Base-by-base conservation (phyloP, 2,329 filamentous ascomycete species). In the Colletotrichum sp. region DNA sequence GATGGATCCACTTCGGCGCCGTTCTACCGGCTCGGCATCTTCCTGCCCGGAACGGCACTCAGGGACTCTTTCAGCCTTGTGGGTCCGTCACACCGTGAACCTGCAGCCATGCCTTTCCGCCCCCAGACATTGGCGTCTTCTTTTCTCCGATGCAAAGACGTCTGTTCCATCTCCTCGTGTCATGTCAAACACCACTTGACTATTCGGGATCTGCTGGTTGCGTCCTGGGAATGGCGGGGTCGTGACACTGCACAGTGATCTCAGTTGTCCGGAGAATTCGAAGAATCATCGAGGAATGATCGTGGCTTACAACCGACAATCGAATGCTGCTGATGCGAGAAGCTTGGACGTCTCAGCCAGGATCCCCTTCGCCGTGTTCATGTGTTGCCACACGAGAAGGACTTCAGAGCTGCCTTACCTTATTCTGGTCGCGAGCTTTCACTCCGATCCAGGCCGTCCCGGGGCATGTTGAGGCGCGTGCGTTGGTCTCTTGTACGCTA, bases 1-100 rank as follows among this genome's bases (percentile, higher is more conserved):
- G 13, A 26, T 18, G 59, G 21, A 57, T 67, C 68, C 72, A 75
- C 72, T 32, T 69, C 59, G 73, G 70, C 73, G 55, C 43, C 57
- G 43, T 52, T 36, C 70, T 67, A 61, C 73, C 73, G 64, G 73
- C 73, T 75, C 69, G 69, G 73, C 73, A 68, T 68, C 64, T 64
- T 60, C 15, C 43, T 61, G 21, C 8, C 28, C 43, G 43, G 74
- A 36, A 68, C 63, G 71, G 55, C 57, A 16, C 57, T 13, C 59
- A 34, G 64, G 34, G 43, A 24, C 43, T 24, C 26, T 10, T 39
- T 76, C 74, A 76, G 74, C 74, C 74, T 74, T 76, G 74, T 76
- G 74, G 74, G 70, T 69, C 74, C 24, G 28, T 59, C 64, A 57
- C 43, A 26, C 39, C 15, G 52, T 36, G 28, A 60, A 7, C 28